These are phyloP conservation scores for Stephanodiscus triporus DNA, from an alignment of 108 stramenopile genomes.

Conservation along the genomic window DNA sequence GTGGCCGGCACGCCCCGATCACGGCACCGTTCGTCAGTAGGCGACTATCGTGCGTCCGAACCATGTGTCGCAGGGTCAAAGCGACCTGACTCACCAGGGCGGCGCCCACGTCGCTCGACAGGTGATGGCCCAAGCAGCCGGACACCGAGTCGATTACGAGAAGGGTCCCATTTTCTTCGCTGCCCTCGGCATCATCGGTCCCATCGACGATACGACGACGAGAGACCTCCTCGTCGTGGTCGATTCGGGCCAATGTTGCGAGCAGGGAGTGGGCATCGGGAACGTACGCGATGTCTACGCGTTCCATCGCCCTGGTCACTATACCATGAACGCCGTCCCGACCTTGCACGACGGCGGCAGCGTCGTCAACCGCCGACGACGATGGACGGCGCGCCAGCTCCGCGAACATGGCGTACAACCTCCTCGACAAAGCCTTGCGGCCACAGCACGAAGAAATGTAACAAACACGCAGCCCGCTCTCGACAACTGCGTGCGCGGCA, in stretches of 20 bases:
- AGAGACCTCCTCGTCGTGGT: constrained; percentile 22
- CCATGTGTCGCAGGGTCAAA: constrained; percentile 40
- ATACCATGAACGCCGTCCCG: not conserved
- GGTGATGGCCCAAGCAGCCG: constrained; percentile 46
- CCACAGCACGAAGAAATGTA: constrained; percentile 27
- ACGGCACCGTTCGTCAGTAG: not conserved
- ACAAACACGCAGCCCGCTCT: constrained; percentile 13
- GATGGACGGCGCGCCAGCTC: constrained; percentile 10
- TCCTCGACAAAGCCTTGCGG: constrained; percentile 24
- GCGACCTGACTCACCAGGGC: constrained; percentile 43
- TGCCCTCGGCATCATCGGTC: not conserved
- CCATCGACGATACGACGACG: not conserved
- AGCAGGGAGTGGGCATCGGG: constrained; percentile 45
- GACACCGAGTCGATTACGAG: constrained; percentile 56
- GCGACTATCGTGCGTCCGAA: constrained; percentile 27
- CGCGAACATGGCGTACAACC: constrained; percentile 29
- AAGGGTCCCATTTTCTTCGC: constrained; percentile 12
- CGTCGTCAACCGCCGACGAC: not conserved
- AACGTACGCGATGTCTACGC: constrained; percentile 19
- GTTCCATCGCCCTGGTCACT: constrained; percentile 13
- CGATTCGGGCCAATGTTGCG: constrained; percentile 39
- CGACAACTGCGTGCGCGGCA: constrained; percentile 32
- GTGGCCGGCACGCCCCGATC: constrained; percentile 2
- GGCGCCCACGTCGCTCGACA: constrained; percentile 26
- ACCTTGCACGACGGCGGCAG: not conserved